Evolutionary conservation across 1,139 yeast species (phyloP).

Genomic region (Sugiyamaella novakii): DNA sequence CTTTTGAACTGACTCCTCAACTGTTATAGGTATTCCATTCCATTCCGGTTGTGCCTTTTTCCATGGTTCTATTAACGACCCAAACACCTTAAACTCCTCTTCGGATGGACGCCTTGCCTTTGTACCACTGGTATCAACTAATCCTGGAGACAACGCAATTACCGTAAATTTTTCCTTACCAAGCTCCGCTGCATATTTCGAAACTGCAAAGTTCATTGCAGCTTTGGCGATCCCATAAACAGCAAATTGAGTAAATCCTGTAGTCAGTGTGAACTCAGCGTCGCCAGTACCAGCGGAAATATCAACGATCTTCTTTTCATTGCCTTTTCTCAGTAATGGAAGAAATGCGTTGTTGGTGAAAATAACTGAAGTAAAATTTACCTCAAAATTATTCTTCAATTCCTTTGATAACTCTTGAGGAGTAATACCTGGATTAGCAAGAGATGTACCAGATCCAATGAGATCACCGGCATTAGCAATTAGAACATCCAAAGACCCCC

Average conservation of each 20-base stretch:
- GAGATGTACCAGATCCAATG: constrained; percentile 1
- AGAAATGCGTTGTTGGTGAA: constrained; percentile 21
- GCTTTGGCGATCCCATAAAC: constrained; percentile 23
- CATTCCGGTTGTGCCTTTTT: constrained; percentile 6
- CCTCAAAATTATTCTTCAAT: constrained; percentile 12
- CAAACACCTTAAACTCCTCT: constrained; percentile 67
- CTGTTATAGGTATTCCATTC: constrained; percentile 11
- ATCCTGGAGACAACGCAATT: constrained; percentile 24
- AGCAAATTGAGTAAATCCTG: constrained; percentile 11
- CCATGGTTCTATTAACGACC: constrained; percentile 56
- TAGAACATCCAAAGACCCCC: constrained; percentile 23
- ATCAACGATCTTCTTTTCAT: constrained; percentile 22
- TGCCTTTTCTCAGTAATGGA: constrained; percentile 22
- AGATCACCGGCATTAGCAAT: constrained; percentile 25
- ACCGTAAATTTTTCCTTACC: constrained; percentile 21
- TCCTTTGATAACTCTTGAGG: constrained; percentile 3
- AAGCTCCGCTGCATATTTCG: constrained; percentile 22
- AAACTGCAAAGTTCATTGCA: constrained; percentile 21
- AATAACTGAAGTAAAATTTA: constrained; percentile 9
- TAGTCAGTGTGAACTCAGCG: constrained; percentile 9
- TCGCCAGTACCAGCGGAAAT: constrained; percentile 19
- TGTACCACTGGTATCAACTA: constrained; percentile 19
- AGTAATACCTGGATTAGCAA: constrained; percentile 11
- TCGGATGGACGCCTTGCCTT: constrained; percentile 38
- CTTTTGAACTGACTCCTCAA: constrained; percentile 15